A percentile compares a stretch with the other conserved stretches of the same genome.
Conservation (phyloP, 2,329 filamentous ascomycete genomes). For the Cadophora sp. region DNA sequence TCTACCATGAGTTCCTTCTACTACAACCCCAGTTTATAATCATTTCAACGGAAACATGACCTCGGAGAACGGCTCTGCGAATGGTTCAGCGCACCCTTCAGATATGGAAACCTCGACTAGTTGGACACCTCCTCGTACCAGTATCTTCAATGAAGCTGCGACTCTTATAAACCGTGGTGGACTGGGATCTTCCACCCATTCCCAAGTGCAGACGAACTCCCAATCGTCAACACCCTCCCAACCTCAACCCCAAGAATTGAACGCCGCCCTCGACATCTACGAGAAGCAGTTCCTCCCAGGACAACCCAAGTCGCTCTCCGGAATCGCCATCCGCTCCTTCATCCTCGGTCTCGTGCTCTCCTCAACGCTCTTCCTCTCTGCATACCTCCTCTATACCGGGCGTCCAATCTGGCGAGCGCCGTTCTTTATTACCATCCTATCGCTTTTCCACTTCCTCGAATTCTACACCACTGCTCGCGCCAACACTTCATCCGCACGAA, state of each 20-base stretch:
- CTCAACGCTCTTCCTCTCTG: constrained; percentile 32
- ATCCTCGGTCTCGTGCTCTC: constrained; percentile 41
- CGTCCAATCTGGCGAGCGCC: constrained; percentile 62
- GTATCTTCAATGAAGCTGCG: constrained; percentile 23
- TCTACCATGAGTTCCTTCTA: background rate
- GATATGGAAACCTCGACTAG: background rate
- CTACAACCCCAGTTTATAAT: background rate
- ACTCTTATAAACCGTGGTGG: constrained; percentile 24
- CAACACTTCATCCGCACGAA: constrained; percentile 76
- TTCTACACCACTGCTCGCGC: constrained; percentile 88
- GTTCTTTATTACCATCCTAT: constrained; percentile 73
- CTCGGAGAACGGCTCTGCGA: constrained; percentile 24
- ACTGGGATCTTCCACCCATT: constrained; percentile 17
- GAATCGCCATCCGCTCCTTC: constrained; percentile 47
- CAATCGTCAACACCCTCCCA: constrained; percentile 12
- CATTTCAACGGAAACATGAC: constrained; percentile 20
- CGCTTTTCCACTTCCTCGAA: constrained; percentile 93
- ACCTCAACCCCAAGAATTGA: constrained; percentile 32
- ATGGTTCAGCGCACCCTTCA: constrained; percentile 20
- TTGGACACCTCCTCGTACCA: constrained; percentile 8
- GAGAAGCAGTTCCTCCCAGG: constrained; percentile 40
- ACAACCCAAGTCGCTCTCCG: constrained; percentile 45
- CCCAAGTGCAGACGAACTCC: background rate
- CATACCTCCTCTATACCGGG: constrained; percentile 34
- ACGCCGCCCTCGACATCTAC: constrained; percentile 35